Evolutionary conservation across 139 green algal species (phyloP).

Genomic region (Tetradesmus lagerheimii): DNA sequence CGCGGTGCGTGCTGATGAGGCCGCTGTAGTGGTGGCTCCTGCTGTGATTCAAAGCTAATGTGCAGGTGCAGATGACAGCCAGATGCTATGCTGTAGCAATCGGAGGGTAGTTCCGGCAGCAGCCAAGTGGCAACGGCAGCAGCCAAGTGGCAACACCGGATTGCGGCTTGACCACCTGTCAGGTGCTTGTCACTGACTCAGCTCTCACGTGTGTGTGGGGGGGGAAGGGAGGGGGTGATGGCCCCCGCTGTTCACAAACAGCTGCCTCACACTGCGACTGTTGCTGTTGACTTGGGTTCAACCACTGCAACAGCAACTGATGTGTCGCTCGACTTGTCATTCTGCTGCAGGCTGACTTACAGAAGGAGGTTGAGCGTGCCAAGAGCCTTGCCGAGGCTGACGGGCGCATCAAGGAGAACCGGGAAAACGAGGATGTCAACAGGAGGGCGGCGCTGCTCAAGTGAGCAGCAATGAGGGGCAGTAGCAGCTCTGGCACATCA

Average conservation of each 20-base stretch:
- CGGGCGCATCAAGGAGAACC: slow-evolving; percentile 88
- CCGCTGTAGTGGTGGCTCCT: not conserved
- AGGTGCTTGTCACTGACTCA: no score
- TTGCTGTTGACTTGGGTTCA: no score
- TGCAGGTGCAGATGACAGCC: not conserved
- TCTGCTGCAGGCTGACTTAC: slow-evolving; percentile 72
- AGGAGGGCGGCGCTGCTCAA: slow-evolving; percentile 74
- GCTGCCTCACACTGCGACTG: no score
- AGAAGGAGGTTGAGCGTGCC: slow-evolving; percentile 89
- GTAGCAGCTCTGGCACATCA: not conserved
- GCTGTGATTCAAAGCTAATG: not conserved
- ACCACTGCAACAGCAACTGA: no score
- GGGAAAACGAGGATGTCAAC: slow-evolving; percentile 98
- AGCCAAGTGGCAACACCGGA: not conserved
- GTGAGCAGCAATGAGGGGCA: slow-evolving; percentile 23
- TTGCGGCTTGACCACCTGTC: not conserved
- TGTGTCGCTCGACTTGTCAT: not conserved
- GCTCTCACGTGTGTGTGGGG: no score
- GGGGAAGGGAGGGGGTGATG: no score
- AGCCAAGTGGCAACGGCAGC: not conserved
- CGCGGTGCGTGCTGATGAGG: slow-evolving; percentile 60
- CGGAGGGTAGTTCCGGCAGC: not conserved
- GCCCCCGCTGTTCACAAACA: no score
- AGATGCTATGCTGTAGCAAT: no score
- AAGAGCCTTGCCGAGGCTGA: slow-evolving; percentile 95